Conservation (phyloP, 1,284 basidiomycete species). For the Pseudozyma sp. region DNA sequence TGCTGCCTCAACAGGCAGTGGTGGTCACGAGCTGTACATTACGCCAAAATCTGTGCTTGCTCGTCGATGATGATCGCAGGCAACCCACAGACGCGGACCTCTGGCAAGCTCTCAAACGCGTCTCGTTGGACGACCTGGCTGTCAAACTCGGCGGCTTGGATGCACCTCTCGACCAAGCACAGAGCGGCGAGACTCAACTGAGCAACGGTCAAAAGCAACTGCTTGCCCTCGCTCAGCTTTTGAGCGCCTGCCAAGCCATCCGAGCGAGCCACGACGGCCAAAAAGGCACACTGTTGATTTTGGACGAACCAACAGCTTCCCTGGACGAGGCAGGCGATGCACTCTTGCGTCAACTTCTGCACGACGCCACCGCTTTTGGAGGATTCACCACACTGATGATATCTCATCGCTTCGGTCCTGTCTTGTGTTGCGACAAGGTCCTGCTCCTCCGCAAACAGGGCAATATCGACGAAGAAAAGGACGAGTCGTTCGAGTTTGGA, state of each 20-base stretch:
- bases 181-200: background rate
- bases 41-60: background rate
- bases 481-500: slow-evolving; percentile 2
- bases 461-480: background rate
- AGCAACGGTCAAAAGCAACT: slow-evolving; percentile 7
- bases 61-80: background rate
- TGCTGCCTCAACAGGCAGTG: slow-evolving; percentile 3
- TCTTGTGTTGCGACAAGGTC: background rate
- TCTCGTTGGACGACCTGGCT: slow-evolving; percentile 1
- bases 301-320: slow-evolving; percentile 1
- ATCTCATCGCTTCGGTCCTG: background rate
- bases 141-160: slow-evolving; percentile 1
- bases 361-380: background rate
- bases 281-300: background rate
- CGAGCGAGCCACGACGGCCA: background rate
- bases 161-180: background rate
- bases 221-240: slow-evolving; percentile 2
- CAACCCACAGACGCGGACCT: background rate
- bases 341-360: background rate
- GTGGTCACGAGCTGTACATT: background rate
- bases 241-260: slow-evolving; percentile 3
- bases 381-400: background rate
- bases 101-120: slow-evolving; percentile 1
- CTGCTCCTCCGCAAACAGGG: background rate
- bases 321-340: slow-evolving; percentile 2